phyloP scores from a whole-genome alignment of 2,329 filamentous ascomycete genomes.

The Diplodia scrobiculata region DNA sequence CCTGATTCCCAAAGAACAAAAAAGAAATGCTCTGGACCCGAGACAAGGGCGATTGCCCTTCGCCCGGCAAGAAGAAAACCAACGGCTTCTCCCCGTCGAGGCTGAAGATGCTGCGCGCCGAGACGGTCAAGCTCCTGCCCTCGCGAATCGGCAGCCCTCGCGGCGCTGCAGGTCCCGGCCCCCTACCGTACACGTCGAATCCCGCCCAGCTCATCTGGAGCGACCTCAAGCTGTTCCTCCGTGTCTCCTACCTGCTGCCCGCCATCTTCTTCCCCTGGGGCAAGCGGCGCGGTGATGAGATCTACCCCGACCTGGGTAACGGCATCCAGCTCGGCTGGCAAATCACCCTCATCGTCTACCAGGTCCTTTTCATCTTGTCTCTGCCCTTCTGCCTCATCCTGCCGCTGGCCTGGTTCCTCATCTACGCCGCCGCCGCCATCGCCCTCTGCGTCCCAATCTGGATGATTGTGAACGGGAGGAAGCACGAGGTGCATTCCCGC shows the following conservation, averaged over 20 bases:
- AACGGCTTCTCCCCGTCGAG: constrained; percentile 9
- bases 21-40: constrained; percentile 1
- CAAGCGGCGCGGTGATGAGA: constrained; percentile 55
- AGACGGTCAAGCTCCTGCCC: constrained; percentile 27
- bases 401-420: constrained; percentile 47
- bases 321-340: constrained; percentile 62
- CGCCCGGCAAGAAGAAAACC: neutral
- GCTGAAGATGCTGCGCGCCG: constrained; percentile 15
- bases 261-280: constrained; percentile 34
- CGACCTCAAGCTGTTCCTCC: constrained; percentile 34
- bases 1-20: neutral
- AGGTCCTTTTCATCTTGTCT: constrained; percentile 62
- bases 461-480: constrained; percentile 42
- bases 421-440: constrained; percentile 39
- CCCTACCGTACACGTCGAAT: constrained; percentile 36
- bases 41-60: neutral
- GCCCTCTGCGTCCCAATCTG: constrained; percentile 39
- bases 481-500: constrained; percentile 52
- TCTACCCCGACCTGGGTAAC: constrained; percentile 62
- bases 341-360: constrained; percentile 59
- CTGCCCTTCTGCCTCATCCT: constrained; percentile 55
- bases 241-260: constrained; percentile 30
- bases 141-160: constrained; percentile 24
- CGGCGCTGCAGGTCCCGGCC: neutral
- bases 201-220: constrained; percentile 34